Evolutionary conservation across 1,284 basidiomycete species (phyloP).

Genomic region (Lentinula novae-zelandiae): DNA sequence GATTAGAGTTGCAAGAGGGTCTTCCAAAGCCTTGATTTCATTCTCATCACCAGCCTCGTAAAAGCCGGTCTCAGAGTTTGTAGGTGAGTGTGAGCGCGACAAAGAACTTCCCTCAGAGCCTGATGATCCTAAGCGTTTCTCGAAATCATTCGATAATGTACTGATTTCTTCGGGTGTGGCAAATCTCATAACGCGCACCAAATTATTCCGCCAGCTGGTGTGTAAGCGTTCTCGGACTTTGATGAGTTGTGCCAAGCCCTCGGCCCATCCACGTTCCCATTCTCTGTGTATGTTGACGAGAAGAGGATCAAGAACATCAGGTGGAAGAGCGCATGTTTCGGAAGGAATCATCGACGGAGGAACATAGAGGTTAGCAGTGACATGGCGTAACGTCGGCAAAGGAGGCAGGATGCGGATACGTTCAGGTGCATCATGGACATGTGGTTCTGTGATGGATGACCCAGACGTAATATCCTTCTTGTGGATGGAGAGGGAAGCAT

Average conservation of each 20-base stretch:
- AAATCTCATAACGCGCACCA: constrained; percentile 37
- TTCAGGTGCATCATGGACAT: not conserved
- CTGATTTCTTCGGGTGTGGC: constrained; percentile 23
- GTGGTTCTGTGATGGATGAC: not conserved
- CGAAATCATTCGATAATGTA: not conserved
- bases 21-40: constrained; percentile 22
- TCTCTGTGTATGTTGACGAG: constrained; percentile 32
- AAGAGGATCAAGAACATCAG: constrained; percentile 29
- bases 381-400: constrained; percentile 32
- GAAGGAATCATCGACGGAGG: not conserved
- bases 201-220: constrained; percentile 43
- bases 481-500: constrained; percentile 24
- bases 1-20: constrained; percentile 44
- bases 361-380: constrained; percentile 36
- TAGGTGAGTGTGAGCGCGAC: not conserved
- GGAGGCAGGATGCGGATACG: constrained; percentile 43
- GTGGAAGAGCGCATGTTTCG: not conserved
- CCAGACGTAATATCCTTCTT: constrained; percentile 5
- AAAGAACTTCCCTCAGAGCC: not conserved
- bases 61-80: not conserved
- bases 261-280: constrained; percentile 59
- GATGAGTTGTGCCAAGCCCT: constrained; percentile 46
- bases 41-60: constrained; percentile 17
- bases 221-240: constrained; percentile 38
- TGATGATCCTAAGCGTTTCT: not conserved